Evolutionary conservation across 257 asterid genomes (phyloP).

Genomic region (Solanum ossicruentum): DNA sequence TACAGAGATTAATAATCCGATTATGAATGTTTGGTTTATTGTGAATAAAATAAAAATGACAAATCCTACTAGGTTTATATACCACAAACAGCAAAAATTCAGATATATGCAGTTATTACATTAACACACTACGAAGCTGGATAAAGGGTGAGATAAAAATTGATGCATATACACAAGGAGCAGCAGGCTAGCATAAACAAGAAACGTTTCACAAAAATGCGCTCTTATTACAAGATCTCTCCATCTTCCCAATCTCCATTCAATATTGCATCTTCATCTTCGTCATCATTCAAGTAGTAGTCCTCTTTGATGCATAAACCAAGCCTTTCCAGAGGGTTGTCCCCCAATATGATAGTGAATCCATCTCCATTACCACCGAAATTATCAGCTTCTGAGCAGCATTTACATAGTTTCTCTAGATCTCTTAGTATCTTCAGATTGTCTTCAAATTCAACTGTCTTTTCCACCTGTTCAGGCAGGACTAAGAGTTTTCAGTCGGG

Average conservation of each 20-base stretch:
- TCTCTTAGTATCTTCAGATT: conserved; percentile 23
- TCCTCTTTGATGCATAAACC: conserved; percentile 47
- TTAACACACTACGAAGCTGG: neutral
- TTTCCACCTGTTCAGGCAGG: conserved; percentile 30
- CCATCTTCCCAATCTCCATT: conserved; percentile 40
- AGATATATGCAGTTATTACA: neutral
- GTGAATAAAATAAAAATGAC: neutral
- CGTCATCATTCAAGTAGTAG: conserved; percentile 12
- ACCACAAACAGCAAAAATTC: neutral
- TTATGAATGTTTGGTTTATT: neutral
- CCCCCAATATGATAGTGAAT: neutral
- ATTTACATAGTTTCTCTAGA: conserved; percentile 27
- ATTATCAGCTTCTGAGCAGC: conserved; percentile 8
- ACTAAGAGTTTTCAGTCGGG: neutral
- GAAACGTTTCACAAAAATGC: neutral
- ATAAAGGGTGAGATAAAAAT: neutral
- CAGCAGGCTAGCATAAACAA: neutral
- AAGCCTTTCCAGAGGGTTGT: conserved; percentile 27
- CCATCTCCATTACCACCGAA: neutral
- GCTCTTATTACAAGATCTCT: conserved; percentile 25
- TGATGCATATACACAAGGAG: neutral
- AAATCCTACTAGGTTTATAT: neutral
- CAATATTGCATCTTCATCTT: conserved; percentile 14
- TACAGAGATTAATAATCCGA: neutral
- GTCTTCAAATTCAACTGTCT: conserved; percentile 28